A percentile compares a stretch with the other conserved stretches of the same genome.
Evolutionary conservation across 208 protist species (phyloP).

Genomic region (Pavlovales sp.): DNA sequence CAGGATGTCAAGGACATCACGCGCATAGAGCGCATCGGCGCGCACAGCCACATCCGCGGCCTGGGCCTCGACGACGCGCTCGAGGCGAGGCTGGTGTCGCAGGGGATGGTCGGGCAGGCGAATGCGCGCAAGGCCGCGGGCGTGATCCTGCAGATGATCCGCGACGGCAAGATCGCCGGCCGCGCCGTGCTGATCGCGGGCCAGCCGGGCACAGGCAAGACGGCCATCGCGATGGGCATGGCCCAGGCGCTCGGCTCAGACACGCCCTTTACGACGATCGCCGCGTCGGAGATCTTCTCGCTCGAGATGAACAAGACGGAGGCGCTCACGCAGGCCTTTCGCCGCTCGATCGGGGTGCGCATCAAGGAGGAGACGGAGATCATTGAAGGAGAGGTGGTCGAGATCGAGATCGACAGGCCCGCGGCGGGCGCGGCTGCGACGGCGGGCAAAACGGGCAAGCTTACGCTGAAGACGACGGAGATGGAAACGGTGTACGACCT

Average conservation of each 20-base stretch:
- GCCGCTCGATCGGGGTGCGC: slow-evolving; percentile 94
- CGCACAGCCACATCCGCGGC: slow-evolving; percentile 99
- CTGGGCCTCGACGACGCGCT: slow-evolving; percentile 97
- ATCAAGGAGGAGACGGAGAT: slow-evolving; percentile 99
- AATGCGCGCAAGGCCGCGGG: slow-evolving; percentile 78
- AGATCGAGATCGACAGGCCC: slow-evolving; percentile 95
- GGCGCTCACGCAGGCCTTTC: slow-evolving; percentile 93
- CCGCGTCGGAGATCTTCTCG: slow-evolving; percentile 98
- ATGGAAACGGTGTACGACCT: slow-evolving; percentile 99
- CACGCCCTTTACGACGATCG: slow-evolving; percentile 99
- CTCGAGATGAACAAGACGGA: slow-evolving; percentile 99
- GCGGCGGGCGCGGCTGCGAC: slow-evolving; percentile 65
- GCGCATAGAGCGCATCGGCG: slow-evolving; percentile 91
- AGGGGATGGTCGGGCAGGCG: slow-evolving; percentile 97
- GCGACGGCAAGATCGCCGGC: slow-evolving; percentile 97
- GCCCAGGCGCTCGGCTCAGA: slow-evolving; percentile 93
- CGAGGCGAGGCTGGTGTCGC: slow-evolving; percentile 75
- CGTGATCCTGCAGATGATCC: slow-evolving; percentile 91
- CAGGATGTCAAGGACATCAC: slow-evolving; percentile 88
- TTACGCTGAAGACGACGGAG: slow-evolving; percentile 99
- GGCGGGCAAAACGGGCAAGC: slow-evolving; percentile 85
- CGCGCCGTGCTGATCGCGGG: slow-evolving; percentile 98
- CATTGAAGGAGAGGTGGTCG: slow-evolving; percentile 99
- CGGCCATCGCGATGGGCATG: slow-evolving; percentile 98
- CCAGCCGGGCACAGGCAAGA: slow-evolving; percentile 95